A percentile compares a stretch with the other conserved stretches of the same genome.
Evolutionary conservation across 2,329 filamentous ascomycete genomes (phyloP).

Genomic region (Clonostachys sp.): DNA sequence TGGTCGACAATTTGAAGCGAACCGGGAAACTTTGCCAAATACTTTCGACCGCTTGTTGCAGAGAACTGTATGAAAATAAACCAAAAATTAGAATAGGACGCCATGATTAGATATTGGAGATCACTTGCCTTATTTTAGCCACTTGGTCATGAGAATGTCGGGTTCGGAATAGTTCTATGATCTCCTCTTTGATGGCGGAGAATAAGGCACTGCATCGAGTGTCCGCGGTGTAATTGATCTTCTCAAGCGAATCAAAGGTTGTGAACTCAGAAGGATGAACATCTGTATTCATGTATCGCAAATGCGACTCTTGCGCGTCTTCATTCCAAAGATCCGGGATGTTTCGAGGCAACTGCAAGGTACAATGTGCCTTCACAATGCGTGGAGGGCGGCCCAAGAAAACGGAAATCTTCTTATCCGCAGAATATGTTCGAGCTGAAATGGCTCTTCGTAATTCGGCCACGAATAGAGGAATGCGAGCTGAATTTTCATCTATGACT

Average conservation of each 20-base stretch:
- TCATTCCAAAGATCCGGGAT: no score
- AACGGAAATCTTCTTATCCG: conserved; percentile 32
- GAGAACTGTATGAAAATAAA: no score
- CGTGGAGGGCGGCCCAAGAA: conserved; percentile 40
- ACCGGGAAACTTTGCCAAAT: not conserved
- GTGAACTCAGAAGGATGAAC: no score
- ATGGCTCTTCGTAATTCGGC: conserved; percentile 28
- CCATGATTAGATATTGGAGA: no score
- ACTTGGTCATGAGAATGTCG: not conserved
- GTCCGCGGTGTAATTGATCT: not conserved
- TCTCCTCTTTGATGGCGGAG: not conserved
- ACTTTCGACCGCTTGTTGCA: not conserved
- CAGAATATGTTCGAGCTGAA: conserved; percentile 35
- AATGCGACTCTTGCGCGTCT: no score
- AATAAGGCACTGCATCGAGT: not conserved
- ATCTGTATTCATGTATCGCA: no score
- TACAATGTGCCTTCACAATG: conserved; percentile 12
- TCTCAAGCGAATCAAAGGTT: no score
- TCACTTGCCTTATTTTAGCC: no score
- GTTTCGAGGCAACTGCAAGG: not conserved
- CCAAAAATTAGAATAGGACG: no score
- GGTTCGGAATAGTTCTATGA: not conserved
- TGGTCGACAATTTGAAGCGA: not conserved
- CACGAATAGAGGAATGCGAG: conserved; percentile 31
- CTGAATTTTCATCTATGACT: not conserved